phyloP scores from a whole-genome alignment of 2,329 filamentous ascomycete genomes.

The Pleoardoris graminearum region DNA sequence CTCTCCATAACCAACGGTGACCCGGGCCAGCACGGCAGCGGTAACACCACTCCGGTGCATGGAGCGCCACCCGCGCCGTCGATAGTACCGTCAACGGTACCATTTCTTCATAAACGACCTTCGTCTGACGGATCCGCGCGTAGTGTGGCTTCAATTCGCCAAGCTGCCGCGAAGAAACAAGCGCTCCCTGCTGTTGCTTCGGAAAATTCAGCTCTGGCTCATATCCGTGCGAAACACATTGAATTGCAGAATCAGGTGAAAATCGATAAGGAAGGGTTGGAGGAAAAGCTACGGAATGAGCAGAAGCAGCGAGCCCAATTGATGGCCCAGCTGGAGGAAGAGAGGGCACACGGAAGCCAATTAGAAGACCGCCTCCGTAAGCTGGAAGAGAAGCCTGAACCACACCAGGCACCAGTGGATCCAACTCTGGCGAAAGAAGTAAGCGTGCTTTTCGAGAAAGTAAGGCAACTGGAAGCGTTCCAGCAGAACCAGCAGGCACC shows the following conservation, averaged over 20 bases:
- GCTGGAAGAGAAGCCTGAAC: background rate
- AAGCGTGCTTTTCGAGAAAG: background rate
- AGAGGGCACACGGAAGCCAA: background rate
- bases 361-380: background rate
- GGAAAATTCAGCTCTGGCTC: background rate
- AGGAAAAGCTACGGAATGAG: background rate
- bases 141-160: background rate
- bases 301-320: background rate
- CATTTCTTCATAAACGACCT: background rate
- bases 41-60: background rate
- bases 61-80: slow-evolving; percentile 1
- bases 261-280: background rate
- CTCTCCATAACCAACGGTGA: background rate
- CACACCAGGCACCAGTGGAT: background rate
- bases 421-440: background rate
- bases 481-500: background rate
- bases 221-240: background rate
- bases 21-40: background rate
- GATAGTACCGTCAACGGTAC: background rate
- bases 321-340: background rate
- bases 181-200: no score
- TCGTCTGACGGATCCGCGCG: background rate
- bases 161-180: background rate
- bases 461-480: background rate
- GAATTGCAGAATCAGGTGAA: background rate